Percentiles rank a stretch among this genome's conserved stretches.
phyloP scores from a whole-genome alignment of 2,329 filamentous ascomycete species.

The Trichoderma sp. region DNA sequence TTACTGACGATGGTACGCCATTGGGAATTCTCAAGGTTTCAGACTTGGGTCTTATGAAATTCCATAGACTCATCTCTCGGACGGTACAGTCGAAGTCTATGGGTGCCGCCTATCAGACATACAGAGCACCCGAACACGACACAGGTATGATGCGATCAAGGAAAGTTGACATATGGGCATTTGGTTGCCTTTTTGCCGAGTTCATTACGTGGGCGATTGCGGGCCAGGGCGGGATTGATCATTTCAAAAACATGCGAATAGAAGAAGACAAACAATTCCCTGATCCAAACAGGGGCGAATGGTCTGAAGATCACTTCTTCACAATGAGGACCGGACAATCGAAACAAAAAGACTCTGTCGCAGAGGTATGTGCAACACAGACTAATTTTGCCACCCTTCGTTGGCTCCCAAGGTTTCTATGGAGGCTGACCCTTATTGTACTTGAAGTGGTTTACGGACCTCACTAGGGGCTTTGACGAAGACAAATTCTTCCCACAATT shows the following conservation, averaged over 20 bases:
- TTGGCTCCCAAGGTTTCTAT: background rate
- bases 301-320: conserved; percentile 4
- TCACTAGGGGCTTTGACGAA: background rate
- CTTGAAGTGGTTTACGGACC: background rate
- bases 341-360: background rate
- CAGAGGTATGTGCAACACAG: background rate
- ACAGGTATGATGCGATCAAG: background rate
- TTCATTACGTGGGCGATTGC: background rate
- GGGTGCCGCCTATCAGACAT: conserved; percentile 1
- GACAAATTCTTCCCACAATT: background rate
- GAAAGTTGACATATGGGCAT: conserved; percentile 10
- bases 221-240: background rate
- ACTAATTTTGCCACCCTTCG: background rate
- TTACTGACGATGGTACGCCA: background rate
- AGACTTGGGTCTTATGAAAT: background rate
- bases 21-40: conserved; percentile 2
- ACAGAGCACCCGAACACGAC: background rate
- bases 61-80: background rate
- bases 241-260: background rate
- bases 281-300: background rate
- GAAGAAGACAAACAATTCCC: background rate
- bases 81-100: background rate
- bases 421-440: background rate
- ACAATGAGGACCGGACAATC: background rate
- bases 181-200: conserved; percentile 4